phyloP scores from a whole-genome alignment of 805 yeast species.

The Tetrapisispora fleetii region DNA sequence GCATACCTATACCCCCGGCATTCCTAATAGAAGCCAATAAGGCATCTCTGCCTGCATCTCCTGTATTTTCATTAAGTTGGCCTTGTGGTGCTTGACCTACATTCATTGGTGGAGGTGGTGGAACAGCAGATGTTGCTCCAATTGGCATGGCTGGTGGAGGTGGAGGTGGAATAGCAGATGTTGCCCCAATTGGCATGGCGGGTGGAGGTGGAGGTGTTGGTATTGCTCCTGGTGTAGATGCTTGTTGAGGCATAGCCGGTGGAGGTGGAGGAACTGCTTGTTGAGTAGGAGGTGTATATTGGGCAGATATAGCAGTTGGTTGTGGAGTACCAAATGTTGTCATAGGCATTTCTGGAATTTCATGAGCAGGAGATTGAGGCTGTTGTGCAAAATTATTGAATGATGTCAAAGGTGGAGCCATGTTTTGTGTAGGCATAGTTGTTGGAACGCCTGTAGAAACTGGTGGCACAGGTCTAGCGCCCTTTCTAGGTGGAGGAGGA shows the following conservation, averaged over 20 bases:
- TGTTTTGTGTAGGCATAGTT: conserved; percentile 3
- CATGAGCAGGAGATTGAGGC: conserved; percentile 3
- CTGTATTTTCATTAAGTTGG: conserved; percentile 23
- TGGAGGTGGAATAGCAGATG: conserved; percentile 12
- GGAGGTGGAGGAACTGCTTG: background rate
- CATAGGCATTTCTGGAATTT: conserved; percentile 6
- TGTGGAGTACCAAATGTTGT: background rate
- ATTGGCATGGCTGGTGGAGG: conserved; percentile 10
- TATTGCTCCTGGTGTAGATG: background rate
- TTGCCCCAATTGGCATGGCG: background rate
- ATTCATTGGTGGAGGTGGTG: conserved; percentile 7
- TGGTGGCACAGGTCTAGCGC: conserved; percentile 8
- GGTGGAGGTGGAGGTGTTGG: conserved; percentile 11
- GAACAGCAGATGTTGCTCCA: conserved; percentile 9
- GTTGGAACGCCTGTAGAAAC: background rate
- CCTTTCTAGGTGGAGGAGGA: conserved; percentile 17
- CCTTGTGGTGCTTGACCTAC: conserved; percentile 2
- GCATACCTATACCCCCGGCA: conserved; percentile 60
- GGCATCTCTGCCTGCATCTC: conserved; percentile 64
- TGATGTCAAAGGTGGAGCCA: conserved; percentile 5
- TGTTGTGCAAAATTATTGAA: conserved; percentile 1
- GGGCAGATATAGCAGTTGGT: background rate
- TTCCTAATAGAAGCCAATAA: conserved; percentile 77
- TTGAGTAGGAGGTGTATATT: background rate
- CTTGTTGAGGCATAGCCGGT: background rate